Conservation (phyloP, 176 grass and related monocot genomes). For the Raddia guianensis region DNA sequence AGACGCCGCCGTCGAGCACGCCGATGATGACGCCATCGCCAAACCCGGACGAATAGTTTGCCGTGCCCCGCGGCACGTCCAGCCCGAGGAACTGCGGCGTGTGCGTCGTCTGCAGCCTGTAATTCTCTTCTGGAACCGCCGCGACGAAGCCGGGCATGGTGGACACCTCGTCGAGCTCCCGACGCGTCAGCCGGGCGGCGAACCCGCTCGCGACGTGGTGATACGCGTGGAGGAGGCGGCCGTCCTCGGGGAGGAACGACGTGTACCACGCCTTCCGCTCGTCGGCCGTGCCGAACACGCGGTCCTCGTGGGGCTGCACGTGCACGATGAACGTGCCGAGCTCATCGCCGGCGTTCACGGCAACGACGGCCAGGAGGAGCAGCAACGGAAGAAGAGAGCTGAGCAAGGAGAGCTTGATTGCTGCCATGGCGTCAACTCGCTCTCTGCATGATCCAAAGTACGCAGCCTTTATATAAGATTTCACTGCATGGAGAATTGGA, state of each 20-base stretch:
- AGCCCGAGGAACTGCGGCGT: conserved; percentile 75
- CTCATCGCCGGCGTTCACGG: neutral
- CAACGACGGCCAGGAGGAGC: neutral
- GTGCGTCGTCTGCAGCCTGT: conserved; percentile 65
- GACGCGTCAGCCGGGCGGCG: conserved; percentile 54
- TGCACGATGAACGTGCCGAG: conserved; percentile 31
- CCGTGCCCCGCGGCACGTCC: neutral
- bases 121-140: conserved; percentile 52
- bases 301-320: conserved; percentile 1
- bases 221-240: conserved; percentile 73
- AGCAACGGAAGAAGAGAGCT: neutral
- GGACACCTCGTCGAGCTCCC: conserved; percentile 48
- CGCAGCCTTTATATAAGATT: too few species aligned
- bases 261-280: conserved; percentile 33
- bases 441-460: too few species aligned
- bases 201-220: conserved; percentile 73
- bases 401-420: neutral
- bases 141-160: conserved; percentile 51
- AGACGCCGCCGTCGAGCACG: conserved; percentile 66
- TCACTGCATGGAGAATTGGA: too few species aligned
- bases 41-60: conserved; percentile 12
- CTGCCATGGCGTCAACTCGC: neutral
- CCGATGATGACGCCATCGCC: conserved; percentile 75
- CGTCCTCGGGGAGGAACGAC: conserved; percentile 26
- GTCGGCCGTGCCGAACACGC: neutral